phyloP scores from a whole-genome alignment of 2,329 filamentous ascomycete species.

The Aspergillus novoparasiticus region DNA sequence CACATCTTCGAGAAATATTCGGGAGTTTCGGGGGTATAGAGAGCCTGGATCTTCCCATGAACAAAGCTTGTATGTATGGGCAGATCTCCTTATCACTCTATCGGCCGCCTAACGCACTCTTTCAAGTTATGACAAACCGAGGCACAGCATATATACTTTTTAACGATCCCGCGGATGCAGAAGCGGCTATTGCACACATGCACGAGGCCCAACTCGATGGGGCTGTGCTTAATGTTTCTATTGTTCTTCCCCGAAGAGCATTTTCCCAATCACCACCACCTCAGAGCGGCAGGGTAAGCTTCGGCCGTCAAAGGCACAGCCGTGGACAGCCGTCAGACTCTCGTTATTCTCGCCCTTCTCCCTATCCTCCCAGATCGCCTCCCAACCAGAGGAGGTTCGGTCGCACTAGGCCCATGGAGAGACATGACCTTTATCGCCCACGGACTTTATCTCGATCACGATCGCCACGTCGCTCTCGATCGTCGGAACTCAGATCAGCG shows the following conservation, averaged over 20 bases:
- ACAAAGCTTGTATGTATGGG: constrained; percentile 69
- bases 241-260: constrained; percentile 80
- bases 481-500: constrained; percentile 43
- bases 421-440: constrained; percentile 61
- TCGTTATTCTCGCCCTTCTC: constrained; percentile 28
- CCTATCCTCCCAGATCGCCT: constrained; percentile 35
- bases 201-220: constrained; percentile 95
- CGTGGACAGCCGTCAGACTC: constrained; percentile 29
- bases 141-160: constrained; percentile 94
- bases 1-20: constrained; percentile 90
- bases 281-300: constrained; percentile 63
- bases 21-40: constrained; percentile 82
- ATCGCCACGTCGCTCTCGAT: constrained; percentile 42
- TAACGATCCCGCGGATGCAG: constrained; percentile 73
- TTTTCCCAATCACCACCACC: constrained; percentile 78
- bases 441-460: constrained; percentile 56
- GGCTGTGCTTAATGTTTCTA: constrained; percentile 78
- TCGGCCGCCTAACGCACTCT: not conserved
- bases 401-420: constrained; percentile 49
- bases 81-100: not conserved
- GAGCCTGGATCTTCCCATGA: constrained; percentile 88
- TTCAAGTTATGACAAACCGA: constrained; percentile 78
- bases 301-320: constrained; percentile 50
- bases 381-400: constrained; percentile 43
- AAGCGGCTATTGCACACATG: constrained; percentile 92